Base-by-base conservation (phyloP, 2,329 filamentous ascomycete species). In the Aspergillus bombycis region DNA sequence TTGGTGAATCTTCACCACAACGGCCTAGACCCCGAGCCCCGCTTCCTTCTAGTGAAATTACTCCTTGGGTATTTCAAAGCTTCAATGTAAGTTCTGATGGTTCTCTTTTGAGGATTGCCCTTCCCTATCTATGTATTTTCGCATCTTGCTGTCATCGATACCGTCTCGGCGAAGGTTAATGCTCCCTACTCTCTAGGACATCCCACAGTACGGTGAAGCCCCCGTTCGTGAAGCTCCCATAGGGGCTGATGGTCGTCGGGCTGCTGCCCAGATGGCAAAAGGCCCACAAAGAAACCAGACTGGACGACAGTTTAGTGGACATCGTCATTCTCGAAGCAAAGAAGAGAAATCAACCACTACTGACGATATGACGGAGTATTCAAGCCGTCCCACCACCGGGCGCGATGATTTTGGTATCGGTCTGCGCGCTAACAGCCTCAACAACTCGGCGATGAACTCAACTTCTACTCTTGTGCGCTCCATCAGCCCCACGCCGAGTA, bases 51-150 rank as follows among this genome's bases (percentile, higher is more conserved):
- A 95, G 92, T 73, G 94, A 98, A 79, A 93, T 99, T 62, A 95
- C 96, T 45, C 95, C 95, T n/a, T 99, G 97, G 85, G 85, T 96
- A 66, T 98, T 95, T 75, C 95, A 98, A 79, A 92, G 95, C 75
- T 86, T 86, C 68, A 87, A 92, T 81, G 90, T 92, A 78, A 82
- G 88, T 65, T n/a, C 46, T 38, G 14, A 36, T 45, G 34, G 12
- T 43, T n/a, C 21, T 32, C 34, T 38, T n/a, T 43, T 19, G 48
- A 3, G 4, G 11, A 5, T 14, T 21, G 12, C 10, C 4, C 28
- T 30, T 19, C 7, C 16, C 4, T 21, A 12, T 32, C 48, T 10
- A 28, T 50, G 6, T n/a, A n/a, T 34, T 52, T 32, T 3, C 19
- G 8, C 19, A 5, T 12, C 30, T 10, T 34, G 19, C 28, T 30